These are phyloP conservation scores for Moesziomyces globuligerus DNA, from an alignment of 1,284 basidiomycete genomes.

Conservation along the genomic window DNA sequence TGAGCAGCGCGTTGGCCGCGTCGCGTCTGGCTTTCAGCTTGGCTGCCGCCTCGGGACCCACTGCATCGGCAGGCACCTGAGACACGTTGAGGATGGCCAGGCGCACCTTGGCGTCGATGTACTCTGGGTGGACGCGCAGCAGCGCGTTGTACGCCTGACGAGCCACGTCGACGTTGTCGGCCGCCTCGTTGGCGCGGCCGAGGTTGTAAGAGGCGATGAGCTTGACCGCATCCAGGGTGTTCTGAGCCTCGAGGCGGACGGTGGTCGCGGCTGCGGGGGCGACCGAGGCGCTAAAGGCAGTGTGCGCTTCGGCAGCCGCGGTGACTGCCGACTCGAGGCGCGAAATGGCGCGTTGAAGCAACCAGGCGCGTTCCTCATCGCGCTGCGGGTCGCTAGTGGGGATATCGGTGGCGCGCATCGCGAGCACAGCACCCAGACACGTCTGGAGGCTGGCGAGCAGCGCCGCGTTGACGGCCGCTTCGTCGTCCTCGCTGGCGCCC, in stretches of 20 bases:
- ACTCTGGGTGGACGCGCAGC: conserved; percentile 63
- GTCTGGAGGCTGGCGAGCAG: conserved; percentile 47
- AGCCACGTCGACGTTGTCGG: conserved; percentile 51
- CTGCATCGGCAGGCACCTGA: conserved; percentile 15
- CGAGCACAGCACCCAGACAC: conserved; percentile 54
- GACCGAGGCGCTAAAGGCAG: conserved; percentile 22
- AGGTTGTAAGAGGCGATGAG: conserved; percentile 63
- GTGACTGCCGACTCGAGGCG: conserved; percentile 49
- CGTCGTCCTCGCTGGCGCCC: conserved; percentile 20
- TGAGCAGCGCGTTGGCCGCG: conserved; percentile 53
- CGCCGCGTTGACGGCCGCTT: conserved; percentile 25
- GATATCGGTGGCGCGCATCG: conserved; percentile 46
- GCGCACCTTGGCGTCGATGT: conserved; percentile 65
- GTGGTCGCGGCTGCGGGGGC: conserved; percentile 32
- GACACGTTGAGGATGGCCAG: conserved; percentile 59
- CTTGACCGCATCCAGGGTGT: conserved; percentile 51
- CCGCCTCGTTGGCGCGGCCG: conserved; percentile 58
- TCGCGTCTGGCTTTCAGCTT: conserved; percentile 46
- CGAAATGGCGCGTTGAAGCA: conserved; percentile 45
- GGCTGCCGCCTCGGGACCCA: conserved; percentile 21
- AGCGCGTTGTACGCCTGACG: conserved; percentile 59
- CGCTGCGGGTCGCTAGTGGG: conserved; percentile 31
- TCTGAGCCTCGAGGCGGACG: conserved; percentile 32
- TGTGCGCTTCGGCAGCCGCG: conserved; percentile 26
- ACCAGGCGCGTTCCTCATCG: conserved; percentile 32